Evolutionary conservation across 129 eudicot species (phyloP).

Genomic region (Pulicaria dysenterica): DNA sequence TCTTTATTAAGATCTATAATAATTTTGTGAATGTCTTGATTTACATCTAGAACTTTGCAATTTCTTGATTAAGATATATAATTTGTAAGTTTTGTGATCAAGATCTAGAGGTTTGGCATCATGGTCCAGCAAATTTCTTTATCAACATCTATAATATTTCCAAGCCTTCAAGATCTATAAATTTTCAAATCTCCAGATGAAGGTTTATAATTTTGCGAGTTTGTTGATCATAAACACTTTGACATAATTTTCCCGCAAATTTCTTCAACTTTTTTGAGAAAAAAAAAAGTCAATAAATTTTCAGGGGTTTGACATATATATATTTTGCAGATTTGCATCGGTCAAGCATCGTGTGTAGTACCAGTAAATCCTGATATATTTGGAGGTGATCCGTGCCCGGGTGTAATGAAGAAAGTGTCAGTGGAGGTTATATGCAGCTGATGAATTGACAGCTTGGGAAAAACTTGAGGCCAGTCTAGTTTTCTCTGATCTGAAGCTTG

Average conservation of each 20-base stretch:
- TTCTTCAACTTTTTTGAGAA: too few relatives aligned
- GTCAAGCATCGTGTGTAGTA: conserved; percentile 74
- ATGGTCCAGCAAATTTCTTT: background rate
- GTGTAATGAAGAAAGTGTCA: conserved; percentile 81
- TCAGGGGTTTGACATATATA: background rate
- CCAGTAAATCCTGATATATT: conserved; percentile 66
- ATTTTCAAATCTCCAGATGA: background rate
- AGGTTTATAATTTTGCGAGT: background rate
- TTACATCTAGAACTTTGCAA: background rate
- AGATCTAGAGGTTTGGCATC: background rate
- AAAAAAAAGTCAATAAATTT: background rate
- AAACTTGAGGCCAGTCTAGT: background rate
- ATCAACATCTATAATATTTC: background rate
- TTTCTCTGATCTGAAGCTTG: background rate
- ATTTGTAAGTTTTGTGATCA: background rate
- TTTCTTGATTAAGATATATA: background rate
- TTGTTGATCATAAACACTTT: background rate
- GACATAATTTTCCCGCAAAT: background rate
- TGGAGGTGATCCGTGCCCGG: conserved; percentile 97
- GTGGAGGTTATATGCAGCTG: conserved; percentile 91
- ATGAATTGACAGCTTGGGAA: conserved; percentile 7
- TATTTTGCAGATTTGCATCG: conserved; percentile 71
- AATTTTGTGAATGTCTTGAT: background rate
- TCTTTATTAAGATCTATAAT: background rate
- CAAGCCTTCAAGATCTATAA: background rate